Evolutionary conservation across 352 stramenopile species (phyloP), one percentile per base, ranked within the genome.

Genomic region (Elongisporangium undulatum): DNA sequence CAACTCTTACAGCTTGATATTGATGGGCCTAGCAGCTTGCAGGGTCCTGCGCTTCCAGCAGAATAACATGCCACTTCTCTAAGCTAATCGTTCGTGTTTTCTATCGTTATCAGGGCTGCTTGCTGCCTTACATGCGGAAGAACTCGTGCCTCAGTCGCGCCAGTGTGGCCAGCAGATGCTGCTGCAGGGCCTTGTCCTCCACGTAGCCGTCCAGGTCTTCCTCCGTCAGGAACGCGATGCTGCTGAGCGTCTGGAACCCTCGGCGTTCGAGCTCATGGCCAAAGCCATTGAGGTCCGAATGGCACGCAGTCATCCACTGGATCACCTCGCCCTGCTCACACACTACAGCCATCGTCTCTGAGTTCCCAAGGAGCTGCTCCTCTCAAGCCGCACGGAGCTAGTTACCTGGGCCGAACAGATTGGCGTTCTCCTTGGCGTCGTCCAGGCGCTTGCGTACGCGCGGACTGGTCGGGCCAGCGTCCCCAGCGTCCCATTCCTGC

Each of bases 41-140:
- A 41, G 9, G 29, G 1, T 9, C 29, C 1, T 41, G 29, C 8
- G 29, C 8, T 15, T 15, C 3, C 24, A 13, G 8, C 29, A 15
- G 5, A 41, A 41, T 41, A 41, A 41, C 8, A 15, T 4, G n/a
- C n/a, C n/a, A n/a, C n/a, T 9, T 15, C 8, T 41, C 13, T 41
- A 9, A 13, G 29, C 29, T 41, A 9, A 15, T 15, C 9, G 8
- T 9, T 41, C 29, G 29, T 41, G 29, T 41, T 41, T 34, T 41
- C 29, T 41, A 41, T 41, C 29, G 29, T 41, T 41, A 41, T 15
- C 9, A 7, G 24, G 7, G 24, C 24, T 53, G 7, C n/a, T n/a
- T n/a, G n/a, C n/a, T n/a, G n/a, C n/a, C 15, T 83, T 62, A 94
- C 85, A 94, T 94, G 49, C 85, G 79, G 58, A 90, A 94, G 51